Evolutionary conservation across 2,329 filamentous ascomycete species (phyloP), one percentile per base, ranked within the genome.

Genomic region (Paramyrothecium roridum): DNA sequence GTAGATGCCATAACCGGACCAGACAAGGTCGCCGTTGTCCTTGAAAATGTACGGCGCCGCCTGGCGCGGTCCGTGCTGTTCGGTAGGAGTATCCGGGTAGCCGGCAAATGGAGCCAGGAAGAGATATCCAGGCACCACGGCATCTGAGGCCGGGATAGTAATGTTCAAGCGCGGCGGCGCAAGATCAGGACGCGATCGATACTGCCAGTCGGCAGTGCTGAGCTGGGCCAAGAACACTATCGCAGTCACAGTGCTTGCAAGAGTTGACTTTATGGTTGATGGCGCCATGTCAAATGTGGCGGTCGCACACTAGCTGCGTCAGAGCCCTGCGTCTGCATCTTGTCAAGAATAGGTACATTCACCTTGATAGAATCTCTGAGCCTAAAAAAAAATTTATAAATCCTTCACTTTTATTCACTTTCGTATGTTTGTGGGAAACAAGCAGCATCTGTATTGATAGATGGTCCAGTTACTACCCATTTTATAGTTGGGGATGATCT

Each of bases 21-120:
- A 85, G 21, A 85, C 71, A 0, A 85, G 70, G 51, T 83, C 79
- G 2, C 81, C 81, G 33, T 80, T 67, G 59, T 82, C 75, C 7
- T 74, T 73, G 59, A 83, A 78, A 59, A 85, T 84, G 63, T 84
- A 85, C 1, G 81, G 77, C 0, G 71, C 80, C 1, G 79, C 73
- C 64, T 84, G 81, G 6, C 75, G 73, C 2, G 80, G 80, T 0
- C 77, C 78, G 55, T 77, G 72, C 55, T 70, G 71, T 57, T 70
- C 72, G 13, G 63, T 63, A 11, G 65, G 65, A 1, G 69, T 70
- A 52, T 73, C 71, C 20, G 65, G 65, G 20, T 64, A 67, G 7
- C 72, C 71, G 0, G 70, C 66, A 52, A 73, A 75, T 7, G 73
- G 72, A 10, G 70, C 73, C 8, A 79, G 56, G 58, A 80, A 80